A percentile compares a stretch with the other conserved stretches of the same genome.
Evolutionary conservation across 768 basidiomycete genomes (phyloP).

Genomic region (Tulasnella sp.): DNA sequence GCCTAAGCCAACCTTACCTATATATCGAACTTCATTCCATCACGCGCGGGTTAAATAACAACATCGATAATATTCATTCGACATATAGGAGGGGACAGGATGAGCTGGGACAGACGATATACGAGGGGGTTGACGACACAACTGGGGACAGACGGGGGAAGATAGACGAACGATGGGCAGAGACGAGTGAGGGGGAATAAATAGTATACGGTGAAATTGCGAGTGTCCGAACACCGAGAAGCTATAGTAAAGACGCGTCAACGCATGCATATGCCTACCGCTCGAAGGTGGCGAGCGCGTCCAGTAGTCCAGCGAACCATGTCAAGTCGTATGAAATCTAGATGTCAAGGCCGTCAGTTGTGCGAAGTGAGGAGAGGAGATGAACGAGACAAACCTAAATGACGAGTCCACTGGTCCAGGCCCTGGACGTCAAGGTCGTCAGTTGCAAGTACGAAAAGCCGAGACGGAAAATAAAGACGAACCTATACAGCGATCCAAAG

Average conservation of each 20-base stretch:
- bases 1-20: neutral
- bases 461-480: constrained; percentile 17
- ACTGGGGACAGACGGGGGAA: too few relatives aligned
- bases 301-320: neutral
- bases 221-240: too few relatives aligned
- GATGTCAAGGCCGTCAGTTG: constrained; percentile 9
- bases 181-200: too few relatives aligned
- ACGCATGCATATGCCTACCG: neutral
- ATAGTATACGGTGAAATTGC: too few relatives aligned
- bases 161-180: too few relatives aligned
- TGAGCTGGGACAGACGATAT: constrained; percentile 9
- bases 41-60: neutral
- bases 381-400: constrained; percentile 12
- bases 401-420: neutral
- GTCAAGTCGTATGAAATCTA: neutral
- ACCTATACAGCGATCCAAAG: too few relatives aligned
- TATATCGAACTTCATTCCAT: neutral
- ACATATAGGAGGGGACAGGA: constrained; percentile 13
- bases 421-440: constrained; percentile 11
- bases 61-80: constrained; percentile 6
- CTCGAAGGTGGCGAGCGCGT: neutral
- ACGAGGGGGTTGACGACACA: too few relatives aligned
- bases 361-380: constrained; percentile 8
- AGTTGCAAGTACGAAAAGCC: constrained; percentile 15
- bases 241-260: too few relatives aligned